A percentile compares a stretch with the other conserved stretches of the same genome.
Evolutionary conservation across 2,329 filamentous ascomycete species (phyloP).

Genomic region (Exophiala spinifera): DNA sequence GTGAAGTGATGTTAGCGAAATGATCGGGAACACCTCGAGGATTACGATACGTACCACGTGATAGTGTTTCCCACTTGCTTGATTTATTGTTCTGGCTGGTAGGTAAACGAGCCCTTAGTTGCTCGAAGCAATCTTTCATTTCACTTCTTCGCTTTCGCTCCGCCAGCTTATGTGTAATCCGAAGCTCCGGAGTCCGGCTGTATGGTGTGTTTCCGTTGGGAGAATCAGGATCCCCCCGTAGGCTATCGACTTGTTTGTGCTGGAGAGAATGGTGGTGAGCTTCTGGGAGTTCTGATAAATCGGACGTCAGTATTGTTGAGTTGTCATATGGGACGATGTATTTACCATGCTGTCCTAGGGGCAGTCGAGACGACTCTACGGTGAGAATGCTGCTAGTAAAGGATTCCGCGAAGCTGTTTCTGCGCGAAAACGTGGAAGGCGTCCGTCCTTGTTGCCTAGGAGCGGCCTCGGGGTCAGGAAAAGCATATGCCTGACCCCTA

Average conservation of each 20-base stretch:
- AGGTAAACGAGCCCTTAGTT: conserved; percentile 44
- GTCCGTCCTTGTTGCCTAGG: conserved; percentile 33
- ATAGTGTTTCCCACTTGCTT: conserved; percentile 52
- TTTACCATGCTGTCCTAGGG: conserved; percentile 48
- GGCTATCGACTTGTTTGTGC: conserved; percentile 47
- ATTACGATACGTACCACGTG: conserved; percentile 37
- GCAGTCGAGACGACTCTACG: conserved; percentile 54
- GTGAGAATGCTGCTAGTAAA: conserved; percentile 47
- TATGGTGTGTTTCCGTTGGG: conserved; percentile 45
- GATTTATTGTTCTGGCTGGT: conserved; percentile 49
- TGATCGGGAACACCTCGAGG: not conserved
- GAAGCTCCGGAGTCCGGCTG: conserved; percentile 49
- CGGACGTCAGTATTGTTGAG: conserved; percentile 2
- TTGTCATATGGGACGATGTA: not conserved
- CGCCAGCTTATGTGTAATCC: conserved; percentile 50
- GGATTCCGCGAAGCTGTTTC: conserved; percentile 47
- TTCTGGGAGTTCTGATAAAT: conserved; percentile 42
- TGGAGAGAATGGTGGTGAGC: conserved; percentile 49
- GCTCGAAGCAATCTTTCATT: conserved; percentile 53
- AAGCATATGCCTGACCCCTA: conserved; percentile 50
- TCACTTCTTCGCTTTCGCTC: conserved; percentile 52
- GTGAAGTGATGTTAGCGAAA: conserved; percentile 2
- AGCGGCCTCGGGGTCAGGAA: conserved; percentile 47
- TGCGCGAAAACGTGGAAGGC: conserved; percentile 40
- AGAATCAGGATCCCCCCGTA: conserved; percentile 46